Base-by-base conservation (phyloP, 257 asterid species). In the Solanum infundibuliforme region DNA sequence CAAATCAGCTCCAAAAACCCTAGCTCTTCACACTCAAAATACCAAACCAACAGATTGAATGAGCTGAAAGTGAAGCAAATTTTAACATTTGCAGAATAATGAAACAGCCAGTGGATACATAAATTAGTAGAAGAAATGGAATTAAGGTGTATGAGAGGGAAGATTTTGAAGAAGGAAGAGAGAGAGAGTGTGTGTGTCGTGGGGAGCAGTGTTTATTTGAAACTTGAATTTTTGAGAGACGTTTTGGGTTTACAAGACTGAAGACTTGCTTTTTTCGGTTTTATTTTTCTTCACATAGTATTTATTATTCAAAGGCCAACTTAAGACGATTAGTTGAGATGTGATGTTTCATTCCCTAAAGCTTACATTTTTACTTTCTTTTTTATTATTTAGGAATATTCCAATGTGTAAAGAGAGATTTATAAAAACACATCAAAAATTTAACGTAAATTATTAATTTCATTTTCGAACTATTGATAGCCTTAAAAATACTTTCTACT, bases 21-120 rank as follows among this genome's bases (percentile, higher is more conserved):
- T 90, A 91, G 79, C 83, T 83, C 62, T 87, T 23, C 89, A 84
- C 87, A 46, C 65, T 84, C 88, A 66, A 27, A 88, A 77, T 88
- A 66, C 25, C 46, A 23, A 88, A 27, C 4, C 87, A 48, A 83
- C 92, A 88, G 93, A 91, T 92, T 93, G 29, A 87, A 10, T 32
- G 83, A 2, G 62, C 62, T 52, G 62, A 52, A 52, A 52, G 21
- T 52, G 62, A 87, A 72, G 89, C 87, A 71, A 39, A 92, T 86
- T 88, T 90, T 88, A 89, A 88, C 88, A 48, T 39, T 29, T 29
- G 12, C 58, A 39, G 20, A 36, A 11, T 23, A 76, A 76, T 76
- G 6, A 38, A 38, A 77, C 62, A n/a, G 2, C 31, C 18, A 10
- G 12, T 38, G 16, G 83, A 38, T 23, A 36, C 52, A 75, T 36